Evolutionary conservation across 192 early-diverging fungal genomes (phyloP).

Genomic region (Radiomyces spectabilis): DNA sequence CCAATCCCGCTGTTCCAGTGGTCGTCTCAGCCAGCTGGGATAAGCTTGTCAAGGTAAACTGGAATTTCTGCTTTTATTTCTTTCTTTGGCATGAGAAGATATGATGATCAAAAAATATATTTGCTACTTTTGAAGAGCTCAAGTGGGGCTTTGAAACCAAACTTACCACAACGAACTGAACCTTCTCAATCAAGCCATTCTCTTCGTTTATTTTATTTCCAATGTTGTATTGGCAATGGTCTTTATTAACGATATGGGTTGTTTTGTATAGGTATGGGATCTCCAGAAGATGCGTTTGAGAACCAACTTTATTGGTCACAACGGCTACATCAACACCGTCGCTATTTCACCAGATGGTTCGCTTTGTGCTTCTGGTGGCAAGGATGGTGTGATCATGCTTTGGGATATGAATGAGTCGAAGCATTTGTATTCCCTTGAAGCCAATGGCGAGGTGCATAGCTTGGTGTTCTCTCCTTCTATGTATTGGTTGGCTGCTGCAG

Average conservation of each 20-base stretch:
- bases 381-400: conserved; percentile 96
- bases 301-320: conserved; percentile 98
- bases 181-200: too few relatives aligned
- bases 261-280: conserved; percentile 90
- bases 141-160: too few relatives aligned
- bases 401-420: conserved; percentile 99
- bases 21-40: conserved; percentile 97
- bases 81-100: not conserved
- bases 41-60: conserved; percentile 84
- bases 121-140: not conserved
- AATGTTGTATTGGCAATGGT: too few relatives aligned
- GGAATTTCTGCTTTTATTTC: not conserved
- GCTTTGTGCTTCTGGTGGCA: conserved; percentile 97
- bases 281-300: conserved; percentile 93
- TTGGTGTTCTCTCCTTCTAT: conserved; percentile 96
- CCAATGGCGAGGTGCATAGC: conserved; percentile 89
- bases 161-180: too few relatives aligned
- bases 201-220: too few relatives aligned
- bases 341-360: conserved; percentile 99
- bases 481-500: conserved; percentile 98
- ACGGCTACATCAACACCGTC: conserved; percentile 93
- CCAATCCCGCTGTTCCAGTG: conserved; percentile 92
- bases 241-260: too few relatives aligned
- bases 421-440: conserved; percentile 98
- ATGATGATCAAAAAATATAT: not conserved